Evolutionary conservation across 257 asterid genomes (phyloP), one percentile per base, ranked within the genome.

Genomic region (Scutellaria minor): DNA sequence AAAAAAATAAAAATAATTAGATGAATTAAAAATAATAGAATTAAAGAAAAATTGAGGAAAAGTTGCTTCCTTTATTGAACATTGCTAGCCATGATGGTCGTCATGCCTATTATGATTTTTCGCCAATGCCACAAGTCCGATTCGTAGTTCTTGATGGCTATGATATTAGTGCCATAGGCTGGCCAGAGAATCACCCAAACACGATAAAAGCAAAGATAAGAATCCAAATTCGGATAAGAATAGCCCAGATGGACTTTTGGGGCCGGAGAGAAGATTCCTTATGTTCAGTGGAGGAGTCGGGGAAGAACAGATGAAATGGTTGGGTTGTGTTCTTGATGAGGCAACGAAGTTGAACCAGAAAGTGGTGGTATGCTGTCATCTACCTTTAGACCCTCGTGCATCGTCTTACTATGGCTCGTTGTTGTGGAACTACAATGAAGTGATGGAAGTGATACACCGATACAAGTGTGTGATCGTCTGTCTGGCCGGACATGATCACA

Each of bases 261-360:
- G 90, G 64, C 62, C 74, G 1, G 97, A 85, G 55, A 79, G 96
- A 69, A 87, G 99, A 83, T 95, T 90, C 79, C 85, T 95, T 68
- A 86, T 80, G 97, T 95, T 87, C 77, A 92, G 90, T 44, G 99
- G 99, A 18, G 97, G 83, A 37, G 90, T 95, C 9, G 98, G 98
- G 14, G 39, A 84, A 51, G 90, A 85, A 41, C 99, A 95, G 84
- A 74, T 95, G 78, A 88, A 80, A 47, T 92, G 99, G 99, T 74
- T 95, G 86, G 93, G 87, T 67, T 42, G 24, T 10, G 85, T 92
- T 58, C 92, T 95, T 41, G 61, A 66, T 55, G 97, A 90, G 9
- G 92, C 97, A 31, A 79, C 90, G 0, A 73, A 67, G 62, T 68
- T 65, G 46, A 83, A 86, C 56, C 97, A 95, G 84, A 95, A 79